A percentile compares a stretch with the other conserved stretches of the same genome.
These are phyloP conservation scores for Musa balbisiana DNA, from an alignment of 202 grass and related monocot species.

Conservation along the genomic window DNA sequence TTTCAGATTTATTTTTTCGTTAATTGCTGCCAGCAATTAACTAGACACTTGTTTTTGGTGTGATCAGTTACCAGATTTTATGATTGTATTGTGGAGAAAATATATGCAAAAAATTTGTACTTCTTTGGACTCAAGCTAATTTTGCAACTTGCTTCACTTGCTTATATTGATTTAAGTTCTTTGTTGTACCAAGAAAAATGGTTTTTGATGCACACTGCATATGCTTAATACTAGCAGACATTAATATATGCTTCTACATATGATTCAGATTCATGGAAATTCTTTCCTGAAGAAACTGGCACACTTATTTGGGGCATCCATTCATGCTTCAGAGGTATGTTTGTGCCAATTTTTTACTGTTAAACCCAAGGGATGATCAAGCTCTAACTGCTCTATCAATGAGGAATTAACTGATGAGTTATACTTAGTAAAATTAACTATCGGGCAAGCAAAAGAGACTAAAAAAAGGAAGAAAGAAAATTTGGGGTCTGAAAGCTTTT, in stretches of 20 bases:
- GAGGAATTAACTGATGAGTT: neutral
- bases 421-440: neutral
- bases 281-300: conserved; percentile 93
- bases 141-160: neutral
- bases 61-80: neutral
- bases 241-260: conserved; percentile 1
- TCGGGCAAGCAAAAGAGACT: no score
- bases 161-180: neutral
- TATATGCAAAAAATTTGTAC: no score
- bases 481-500: no score
- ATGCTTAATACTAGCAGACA: neutral
- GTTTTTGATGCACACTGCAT: neutral
- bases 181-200: neutral
- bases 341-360: neutral
- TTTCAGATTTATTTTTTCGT: no score
- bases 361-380: neutral
- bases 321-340: conserved; percentile 63
- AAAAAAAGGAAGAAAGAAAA: no score
- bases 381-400: no score
- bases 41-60: neutral
- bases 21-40: no score
- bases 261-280: conserved; percentile 77
- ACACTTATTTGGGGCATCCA: conserved; percentile 54
- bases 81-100: neutral
- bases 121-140: neutral